These are phyloP conservation scores for Lipomyces orientalis DNA, from an alignment of 805 yeast genomes.

Conservation along the genomic window DNA sequence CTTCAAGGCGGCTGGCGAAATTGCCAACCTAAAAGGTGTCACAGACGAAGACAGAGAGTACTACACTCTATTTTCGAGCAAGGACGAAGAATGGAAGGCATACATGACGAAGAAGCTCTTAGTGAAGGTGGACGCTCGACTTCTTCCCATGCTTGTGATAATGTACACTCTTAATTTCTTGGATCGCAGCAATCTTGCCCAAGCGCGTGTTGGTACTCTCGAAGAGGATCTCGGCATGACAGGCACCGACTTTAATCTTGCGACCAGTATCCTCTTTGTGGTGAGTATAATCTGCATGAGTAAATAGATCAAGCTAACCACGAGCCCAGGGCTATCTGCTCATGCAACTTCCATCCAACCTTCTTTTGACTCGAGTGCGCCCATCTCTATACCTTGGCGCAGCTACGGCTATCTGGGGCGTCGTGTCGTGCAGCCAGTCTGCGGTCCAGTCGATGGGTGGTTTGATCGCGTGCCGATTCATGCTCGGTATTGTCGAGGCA, in stretches of 20 bases:
- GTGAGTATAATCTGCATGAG: conserved; percentile 52
- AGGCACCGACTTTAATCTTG: conserved; percentile 52
- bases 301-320: conserved; percentile 48
- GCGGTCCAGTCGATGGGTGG: conserved; percentile 48
- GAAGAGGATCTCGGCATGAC: conserved; percentile 49
- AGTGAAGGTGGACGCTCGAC: conserved; percentile 34
- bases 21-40: conserved; percentile 9
- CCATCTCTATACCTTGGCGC: conserved; percentile 46
- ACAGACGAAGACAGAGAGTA: conserved; percentile 13
- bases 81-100: conserved; percentile 26
- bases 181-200: conserved; percentile 55
- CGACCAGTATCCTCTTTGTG: conserved; percentile 52
- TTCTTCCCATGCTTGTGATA: conserved; percentile 39
- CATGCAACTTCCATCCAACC: conserved; percentile 37
- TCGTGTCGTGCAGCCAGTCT: conserved; percentile 43
- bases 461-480: conserved; percentile 46
- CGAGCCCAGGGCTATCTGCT: conserved; percentile 45
- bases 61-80: conserved; percentile 17
- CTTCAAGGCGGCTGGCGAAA: background rate
- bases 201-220: conserved; percentile 53
- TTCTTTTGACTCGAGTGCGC: conserved; percentile 46
- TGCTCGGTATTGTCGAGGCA: conserved; percentile 49
- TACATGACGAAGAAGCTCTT: conserved; percentile 10
- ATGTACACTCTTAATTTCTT: conserved; percentile 46
- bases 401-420: conserved; percentile 48